Conservation (phyloP, 2,329 filamentous ascomycete species). For the Ophiostoma australiae region DNA sequence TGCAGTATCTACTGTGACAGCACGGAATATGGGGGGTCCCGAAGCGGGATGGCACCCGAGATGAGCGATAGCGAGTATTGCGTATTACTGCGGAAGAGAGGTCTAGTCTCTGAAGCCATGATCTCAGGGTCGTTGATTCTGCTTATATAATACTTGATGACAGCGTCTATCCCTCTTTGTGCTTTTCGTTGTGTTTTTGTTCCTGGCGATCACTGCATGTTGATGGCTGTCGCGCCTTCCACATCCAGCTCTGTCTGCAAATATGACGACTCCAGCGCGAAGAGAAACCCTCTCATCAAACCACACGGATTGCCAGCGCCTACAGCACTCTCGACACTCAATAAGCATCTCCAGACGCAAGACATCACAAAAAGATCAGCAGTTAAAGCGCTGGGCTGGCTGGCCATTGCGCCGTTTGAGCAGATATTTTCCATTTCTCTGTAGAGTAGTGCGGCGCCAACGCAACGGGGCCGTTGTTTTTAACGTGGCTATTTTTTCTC, state of each 20-base stretch:
- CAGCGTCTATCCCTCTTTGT: too few species aligned
- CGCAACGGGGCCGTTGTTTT: not conserved
- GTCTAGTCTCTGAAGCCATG: too few species aligned
- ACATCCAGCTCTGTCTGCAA: not conserved
- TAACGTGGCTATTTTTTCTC: not conserved
- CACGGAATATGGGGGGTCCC: not conserved
- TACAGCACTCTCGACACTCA: not conserved
- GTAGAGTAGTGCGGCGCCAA: not conserved
- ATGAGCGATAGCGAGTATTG: not conserved
- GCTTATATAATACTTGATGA: too few species aligned
- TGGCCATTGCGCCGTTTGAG: not conserved
- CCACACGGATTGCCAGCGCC: not conserved
- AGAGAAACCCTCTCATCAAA: not conserved
- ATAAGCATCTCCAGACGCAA: not conserved
- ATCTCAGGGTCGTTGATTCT: too few species aligned
- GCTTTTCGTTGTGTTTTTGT: too few species aligned
- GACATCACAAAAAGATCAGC: conserved; percentile 1
- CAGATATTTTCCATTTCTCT: not conserved
- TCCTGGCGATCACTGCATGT: not conserved
- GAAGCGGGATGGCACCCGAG: not conserved
- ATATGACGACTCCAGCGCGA: not conserved
- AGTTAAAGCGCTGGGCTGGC: not conserved
- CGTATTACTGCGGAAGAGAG: not conserved
- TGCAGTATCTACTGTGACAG: not conserved
- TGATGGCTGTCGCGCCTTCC: not conserved